Evolutionary conservation across 768 basidiomycete species (phyloP).

Genomic region (Leccinum truebloodii): DNA sequence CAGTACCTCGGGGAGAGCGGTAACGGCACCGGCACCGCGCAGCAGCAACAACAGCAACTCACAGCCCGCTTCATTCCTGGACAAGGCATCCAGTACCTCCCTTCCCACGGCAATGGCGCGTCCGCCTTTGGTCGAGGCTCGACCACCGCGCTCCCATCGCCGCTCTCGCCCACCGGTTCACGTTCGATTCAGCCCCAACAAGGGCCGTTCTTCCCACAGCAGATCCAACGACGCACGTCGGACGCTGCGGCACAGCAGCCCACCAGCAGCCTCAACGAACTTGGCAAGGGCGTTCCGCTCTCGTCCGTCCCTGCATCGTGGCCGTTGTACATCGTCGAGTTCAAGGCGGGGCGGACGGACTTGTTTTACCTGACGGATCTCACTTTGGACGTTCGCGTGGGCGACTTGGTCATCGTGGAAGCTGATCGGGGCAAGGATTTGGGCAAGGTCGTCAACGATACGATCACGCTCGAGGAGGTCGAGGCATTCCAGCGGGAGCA

Average conservation of each 20-base stretch:
- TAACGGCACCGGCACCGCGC: slow-evolving; percentile 22
- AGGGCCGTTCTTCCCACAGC: slow-evolving; percentile 30
- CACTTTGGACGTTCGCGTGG: slow-evolving; percentile 65
- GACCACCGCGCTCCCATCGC: slow-evolving; percentile 43
- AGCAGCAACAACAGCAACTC: slow-evolving; percentile 33
- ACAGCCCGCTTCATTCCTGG: slow-evolving; percentile 66
- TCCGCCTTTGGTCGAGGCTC: slow-evolving; percentile 39
- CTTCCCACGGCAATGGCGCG: slow-evolving; percentile 34
- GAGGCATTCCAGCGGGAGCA: slow-evolving; percentile 88
- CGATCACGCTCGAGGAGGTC: slow-evolving; percentile 86
- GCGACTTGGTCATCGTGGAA: slow-evolving; percentile 95
- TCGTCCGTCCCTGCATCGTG: slow-evolving; percentile 78
- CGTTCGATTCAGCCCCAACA: slow-evolving; percentile 34
- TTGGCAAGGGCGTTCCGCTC: slow-evolving; percentile 89
- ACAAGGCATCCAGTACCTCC: slow-evolving; percentile 61
- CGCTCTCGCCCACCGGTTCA: slow-evolving; percentile 52
- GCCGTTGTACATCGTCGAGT: slow-evolving; percentile 96
- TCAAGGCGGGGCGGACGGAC: slow-evolving; percentile 96
- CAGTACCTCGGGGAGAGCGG: slow-evolving; percentile 31
- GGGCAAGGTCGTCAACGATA: slow-evolving; percentile 90
- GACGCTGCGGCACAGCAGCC: slow-evolving; percentile 35
- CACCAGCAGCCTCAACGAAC: slow-evolving; percentile 44
- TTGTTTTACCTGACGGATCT: slow-evolving; percentile 87
- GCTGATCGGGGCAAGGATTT: slow-evolving; percentile 94
- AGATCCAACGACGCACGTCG: slow-evolving; percentile 41